phyloP scores from a whole-genome alignment of 768 basidiomycete genomes.

The Rhizopogon rudus region DNA sequence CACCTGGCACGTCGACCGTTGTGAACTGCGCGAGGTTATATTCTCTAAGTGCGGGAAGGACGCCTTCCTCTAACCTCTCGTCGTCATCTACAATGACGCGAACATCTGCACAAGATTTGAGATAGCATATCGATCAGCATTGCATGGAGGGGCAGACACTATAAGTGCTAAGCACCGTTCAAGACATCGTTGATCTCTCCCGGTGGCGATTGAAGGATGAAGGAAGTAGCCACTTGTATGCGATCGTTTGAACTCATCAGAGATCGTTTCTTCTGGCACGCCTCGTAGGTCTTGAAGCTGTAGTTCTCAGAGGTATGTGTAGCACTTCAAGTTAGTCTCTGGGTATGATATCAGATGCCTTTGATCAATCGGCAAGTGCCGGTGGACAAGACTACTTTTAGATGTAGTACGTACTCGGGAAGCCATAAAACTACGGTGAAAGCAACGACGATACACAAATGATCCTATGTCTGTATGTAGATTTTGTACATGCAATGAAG shows the following conservation, averaged over 20 bases:
- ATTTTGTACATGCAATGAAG: constrained; percentile 3
- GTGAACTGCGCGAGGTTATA: constrained; percentile 91
- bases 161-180: constrained; percentile 52
- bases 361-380: not conserved
- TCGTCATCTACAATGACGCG: constrained; percentile 88
- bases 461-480: not conserved
- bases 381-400: not conserved
- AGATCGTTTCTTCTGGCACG: not conserved
- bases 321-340: too few relatives aligned
- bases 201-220: constrained; percentile 87
- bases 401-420: not conserved
- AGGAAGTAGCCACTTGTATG: constrained; percentile 66
- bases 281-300: not conserved
- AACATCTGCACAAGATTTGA: constrained; percentile 55
- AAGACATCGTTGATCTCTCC: constrained; percentile 97
- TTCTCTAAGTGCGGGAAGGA: constrained; percentile 71
- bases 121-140: constrained; percentile 1
- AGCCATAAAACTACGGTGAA: not conserved
- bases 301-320: too few relatives aligned
- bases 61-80: constrained; percentile 69
- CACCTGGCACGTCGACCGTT: constrained; percentile 77
- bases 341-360: too few relatives aligned
- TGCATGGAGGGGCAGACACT: constrained; percentile 1
- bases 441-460: not conserved
- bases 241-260: constrained; percentile 60